phyloP scores from a whole-genome alignment of 2,329 filamentous ascomycete species.

The Neopestalotiopsis clavispora region DNA sequence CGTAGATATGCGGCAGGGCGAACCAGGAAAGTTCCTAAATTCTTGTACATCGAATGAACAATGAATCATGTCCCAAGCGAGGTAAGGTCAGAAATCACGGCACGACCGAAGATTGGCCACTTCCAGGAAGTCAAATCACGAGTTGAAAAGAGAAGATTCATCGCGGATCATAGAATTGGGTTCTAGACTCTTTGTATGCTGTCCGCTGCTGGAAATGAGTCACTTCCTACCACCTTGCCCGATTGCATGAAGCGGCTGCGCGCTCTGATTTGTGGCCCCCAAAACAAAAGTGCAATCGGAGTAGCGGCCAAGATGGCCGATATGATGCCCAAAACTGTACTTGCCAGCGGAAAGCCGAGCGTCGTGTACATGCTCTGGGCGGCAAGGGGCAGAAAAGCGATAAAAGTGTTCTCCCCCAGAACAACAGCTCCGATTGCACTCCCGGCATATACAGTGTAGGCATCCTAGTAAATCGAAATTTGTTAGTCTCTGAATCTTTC shows the following conservation, averaged over 20 bases:
- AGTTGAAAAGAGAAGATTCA: no score
- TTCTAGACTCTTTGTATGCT: neutral
- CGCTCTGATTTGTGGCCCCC: constrained; percentile 28
- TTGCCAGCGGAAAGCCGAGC: constrained; percentile 54
- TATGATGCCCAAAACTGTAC: constrained; percentile 48
- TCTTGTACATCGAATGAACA: no score
- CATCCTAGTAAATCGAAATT: constrained; percentile 34
- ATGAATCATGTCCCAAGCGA: no score
- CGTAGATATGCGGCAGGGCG: no score
- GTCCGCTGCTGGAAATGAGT: neutral
- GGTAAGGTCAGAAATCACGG: no score
- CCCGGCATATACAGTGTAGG: constrained; percentile 53
- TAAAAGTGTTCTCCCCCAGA: constrained; percentile 52
- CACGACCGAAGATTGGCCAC: no score
- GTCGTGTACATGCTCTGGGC: constrained; percentile 50
- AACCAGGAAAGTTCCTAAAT: no score
- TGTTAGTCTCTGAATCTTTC: no score
- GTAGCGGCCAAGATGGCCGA: constrained; percentile 47
- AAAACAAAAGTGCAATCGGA: constrained; percentile 46
- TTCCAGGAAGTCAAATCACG: no score
- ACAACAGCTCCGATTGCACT: constrained; percentile 53
- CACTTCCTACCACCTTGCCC: neutral
- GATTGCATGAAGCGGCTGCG: constrained; percentile 14
- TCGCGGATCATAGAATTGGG: no score
- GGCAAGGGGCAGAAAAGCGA: constrained; percentile 36